phyloP scores from a whole-genome alignment of 257 asterid species.

The Leonotis leonurus region DNA sequence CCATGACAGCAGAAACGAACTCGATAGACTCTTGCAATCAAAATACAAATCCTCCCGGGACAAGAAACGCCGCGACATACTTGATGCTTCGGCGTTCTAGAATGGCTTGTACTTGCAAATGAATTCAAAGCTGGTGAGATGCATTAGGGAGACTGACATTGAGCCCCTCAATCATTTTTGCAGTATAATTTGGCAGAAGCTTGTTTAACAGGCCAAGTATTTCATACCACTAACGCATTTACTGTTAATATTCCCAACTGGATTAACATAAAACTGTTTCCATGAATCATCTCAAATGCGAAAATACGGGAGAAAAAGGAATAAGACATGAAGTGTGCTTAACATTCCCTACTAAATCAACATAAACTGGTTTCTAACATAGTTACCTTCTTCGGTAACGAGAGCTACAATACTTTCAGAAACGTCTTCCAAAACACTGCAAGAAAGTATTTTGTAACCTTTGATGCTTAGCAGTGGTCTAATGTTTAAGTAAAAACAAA shows the following conservation, averaged over 20 bases:
- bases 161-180: neutral
- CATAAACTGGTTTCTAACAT: neutral
- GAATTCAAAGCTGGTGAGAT: neutral
- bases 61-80: neutral
- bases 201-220: neutral
- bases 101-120: neutral
- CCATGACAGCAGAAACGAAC: neutral
- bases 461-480: neutral
- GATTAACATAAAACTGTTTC: neutral
- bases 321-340: neutral
- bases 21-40: neutral
- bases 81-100: neutral
- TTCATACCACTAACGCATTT: neutral
- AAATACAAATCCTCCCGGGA: neutral
- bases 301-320: neutral
- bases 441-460: conserved; percentile 15
- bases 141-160: neutral
- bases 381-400: conserved; percentile 65
- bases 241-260: neutral
- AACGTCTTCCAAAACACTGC: conserved; percentile 77
- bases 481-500: neutral
- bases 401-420: conserved; percentile 78
- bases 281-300: neutral
- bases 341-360: neutral
- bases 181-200: neutral